phyloP scores from a whole-genome alignment of 2,329 filamentous ascomycete genomes.

The Pseudogymnoascus sp. region DNA sequence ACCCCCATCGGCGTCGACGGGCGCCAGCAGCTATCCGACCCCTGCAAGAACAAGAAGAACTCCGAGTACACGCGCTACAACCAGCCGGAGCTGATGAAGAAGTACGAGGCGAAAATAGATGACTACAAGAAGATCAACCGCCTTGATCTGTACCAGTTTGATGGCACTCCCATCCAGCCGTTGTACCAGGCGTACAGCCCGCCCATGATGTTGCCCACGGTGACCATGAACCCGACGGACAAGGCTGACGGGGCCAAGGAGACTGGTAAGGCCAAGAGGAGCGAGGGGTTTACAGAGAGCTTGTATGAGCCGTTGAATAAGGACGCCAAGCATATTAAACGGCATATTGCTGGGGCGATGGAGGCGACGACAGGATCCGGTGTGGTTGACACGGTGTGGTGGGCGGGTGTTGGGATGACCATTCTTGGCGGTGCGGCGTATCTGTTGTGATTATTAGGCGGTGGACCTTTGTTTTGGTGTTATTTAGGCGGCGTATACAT shows the following conservation, averaged over 20 bases:
- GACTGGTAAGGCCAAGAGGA: constrained; percentile 29
- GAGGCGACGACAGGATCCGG: constrained; percentile 15
- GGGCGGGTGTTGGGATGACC: constrained; percentile 27
- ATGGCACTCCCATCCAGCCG: constrained; percentile 58
- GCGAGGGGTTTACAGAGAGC: constrained; percentile 29
- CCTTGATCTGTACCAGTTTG: constrained; percentile 55
- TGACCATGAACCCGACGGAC: constrained; percentile 50
- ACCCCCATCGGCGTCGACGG: constrained; percentile 58
- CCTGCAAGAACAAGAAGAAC: constrained; percentile 44
- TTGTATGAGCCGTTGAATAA: constrained; percentile 29
- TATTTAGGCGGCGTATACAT: not conserved
- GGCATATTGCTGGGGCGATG: constrained; percentile 12
- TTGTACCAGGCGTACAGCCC: constrained; percentile 57
- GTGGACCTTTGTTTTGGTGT: not conserved
- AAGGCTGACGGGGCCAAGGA: constrained; percentile 30
- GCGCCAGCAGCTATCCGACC: constrained; percentile 56
- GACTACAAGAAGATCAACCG: constrained; percentile 53
- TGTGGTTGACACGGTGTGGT: constrained; percentile 25
- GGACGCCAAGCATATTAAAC: constrained; percentile 24
- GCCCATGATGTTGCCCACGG: constrained; percentile 62
- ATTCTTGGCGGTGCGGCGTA: constrained; percentile 29
- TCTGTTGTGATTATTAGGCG: constrained; percentile 21
- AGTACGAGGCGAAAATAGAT: constrained; percentile 40
- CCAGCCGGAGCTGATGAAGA: constrained; percentile 51
- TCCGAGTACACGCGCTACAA: constrained; percentile 59